A percentile compares a stretch with the other conserved stretches of the same genome.
Evolutionary conservation across 1,139 yeast genomes (phyloP).

Genomic region (Debaryomyces fabryi): DNA sequence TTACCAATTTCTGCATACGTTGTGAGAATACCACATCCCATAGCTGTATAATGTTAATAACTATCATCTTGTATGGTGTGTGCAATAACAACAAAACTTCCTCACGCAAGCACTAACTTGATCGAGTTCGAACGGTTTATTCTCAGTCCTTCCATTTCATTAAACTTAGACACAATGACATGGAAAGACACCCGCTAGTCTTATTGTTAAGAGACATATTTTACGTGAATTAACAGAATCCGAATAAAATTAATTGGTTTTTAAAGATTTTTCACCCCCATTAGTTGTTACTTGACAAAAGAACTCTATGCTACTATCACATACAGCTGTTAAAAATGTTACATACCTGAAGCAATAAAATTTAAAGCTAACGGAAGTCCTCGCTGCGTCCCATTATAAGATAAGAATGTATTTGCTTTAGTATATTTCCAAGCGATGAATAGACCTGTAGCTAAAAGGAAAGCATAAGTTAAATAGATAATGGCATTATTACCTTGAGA

Average conservation of each 20-base stretch:
- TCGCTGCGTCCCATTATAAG: constrained; percentile 78
- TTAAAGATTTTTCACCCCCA: background rate
- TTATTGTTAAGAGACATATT: constrained; percentile 12
- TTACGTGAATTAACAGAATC: background rate
- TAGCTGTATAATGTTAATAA: constrained; percentile 45
- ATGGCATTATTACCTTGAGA: constrained; percentile 67
- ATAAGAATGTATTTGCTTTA: constrained; percentile 56
- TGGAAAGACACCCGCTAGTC: constrained; percentile 54
- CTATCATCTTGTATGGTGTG: constrained; percentile 1
- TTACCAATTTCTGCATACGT: constrained; percentile 89
- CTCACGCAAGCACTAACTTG: constrained; percentile 92
- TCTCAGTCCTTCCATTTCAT: constrained; percentile 56
- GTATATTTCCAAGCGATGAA: constrained; percentile 57
- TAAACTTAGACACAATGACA: constrained; percentile 18
- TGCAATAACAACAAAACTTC: constrained; percentile 36
- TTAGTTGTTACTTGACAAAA: background rate
- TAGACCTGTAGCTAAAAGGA: constrained; percentile 61
- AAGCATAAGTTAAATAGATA: constrained; percentile 72
- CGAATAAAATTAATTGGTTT: background rate
- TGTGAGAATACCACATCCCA: constrained; percentile 89
- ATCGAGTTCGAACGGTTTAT: constrained; percentile 80
- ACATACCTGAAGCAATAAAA: constrained; percentile 88
- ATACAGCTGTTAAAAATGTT: constrained; percentile 9
- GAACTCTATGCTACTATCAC: background rate
- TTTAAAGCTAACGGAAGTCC: constrained; percentile 84